Conservation (phyloP, 2,329 filamentous ascomycete genomes). For the Rutstroemia sydowiana region DNA sequence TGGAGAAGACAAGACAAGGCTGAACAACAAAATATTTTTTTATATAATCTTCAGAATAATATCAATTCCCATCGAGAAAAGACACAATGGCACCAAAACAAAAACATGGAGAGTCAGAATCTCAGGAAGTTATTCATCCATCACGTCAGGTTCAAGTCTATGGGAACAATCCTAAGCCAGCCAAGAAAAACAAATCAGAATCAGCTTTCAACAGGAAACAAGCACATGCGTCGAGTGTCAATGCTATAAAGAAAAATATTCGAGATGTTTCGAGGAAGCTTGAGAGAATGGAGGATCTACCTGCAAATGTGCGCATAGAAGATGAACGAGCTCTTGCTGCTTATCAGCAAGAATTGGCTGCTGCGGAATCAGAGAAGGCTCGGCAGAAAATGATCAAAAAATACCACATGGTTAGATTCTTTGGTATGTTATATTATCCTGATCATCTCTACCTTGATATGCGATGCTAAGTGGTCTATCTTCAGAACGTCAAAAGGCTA, state of each 20-base stretch:
- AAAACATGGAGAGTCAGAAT: slow-evolving; percentile 20
- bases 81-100: slow-evolving; percentile 27
- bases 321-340: slow-evolving; percentile 65
- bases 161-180: slow-evolving; percentile 24
- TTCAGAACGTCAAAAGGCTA: slow-evolving; percentile 65
- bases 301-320: slow-evolving; percentile 59
- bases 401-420: slow-evolving; percentile 81
- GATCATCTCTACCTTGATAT: not conserved
- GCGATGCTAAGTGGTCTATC: slow-evolving; percentile 8
- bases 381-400: slow-evolving; percentile 65
- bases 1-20: slow-evolving; percentile 8
- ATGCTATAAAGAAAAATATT: slow-evolving; percentile 63
- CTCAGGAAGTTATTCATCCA: slow-evolving; percentile 24
- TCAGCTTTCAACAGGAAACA: slow-evolving; percentile 25
- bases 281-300: slow-evolving; percentile 52
- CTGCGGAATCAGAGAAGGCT: slow-evolving; percentile 52
- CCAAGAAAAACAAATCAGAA: slow-evolving; percentile 27
- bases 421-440: slow-evolving; percentile 46
- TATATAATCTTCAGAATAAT: not conserved
- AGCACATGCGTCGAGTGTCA: slow-evolving; percentile 34
- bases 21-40: slow-evolving; percentile 6
- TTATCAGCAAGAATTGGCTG: slow-evolving; percentile 56
- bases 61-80: not conserved
- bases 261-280: slow-evolving; percentile 63
- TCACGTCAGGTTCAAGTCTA: slow-evolving; percentile 28